Evolutionary conservation across 1,139 yeast species (phyloP).

Genomic region (Protomyces macrosporus): DNA sequence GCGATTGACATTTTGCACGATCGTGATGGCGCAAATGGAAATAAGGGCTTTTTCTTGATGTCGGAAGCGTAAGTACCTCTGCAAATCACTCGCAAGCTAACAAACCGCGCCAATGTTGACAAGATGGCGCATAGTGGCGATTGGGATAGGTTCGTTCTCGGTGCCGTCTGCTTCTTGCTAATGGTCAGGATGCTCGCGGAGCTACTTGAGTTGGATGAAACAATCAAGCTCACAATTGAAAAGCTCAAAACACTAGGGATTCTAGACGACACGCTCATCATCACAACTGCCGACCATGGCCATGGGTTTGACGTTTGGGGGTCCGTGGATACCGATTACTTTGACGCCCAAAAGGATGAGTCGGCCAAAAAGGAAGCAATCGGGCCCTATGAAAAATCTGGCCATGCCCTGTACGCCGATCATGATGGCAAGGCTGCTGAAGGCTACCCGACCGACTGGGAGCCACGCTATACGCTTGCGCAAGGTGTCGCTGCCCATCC

Average conservation of each 20-base stretch:
- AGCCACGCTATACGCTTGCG: slow-evolving; percentile 8
- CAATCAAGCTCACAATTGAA: not conserved
- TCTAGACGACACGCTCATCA: slow-evolving; percentile 2
- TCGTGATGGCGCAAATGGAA: not conserved
- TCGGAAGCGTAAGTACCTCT: not conserved
- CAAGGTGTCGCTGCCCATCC: slow-evolving; percentile 11
- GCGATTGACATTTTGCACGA: slow-evolving; percentile 9
- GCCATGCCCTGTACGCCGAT: not conserved
- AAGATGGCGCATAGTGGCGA: not conserved
- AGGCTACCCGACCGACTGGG: slow-evolving; percentile 9
- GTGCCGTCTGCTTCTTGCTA: too few species aligned
- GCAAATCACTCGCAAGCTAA: too few species aligned
- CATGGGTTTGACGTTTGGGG: slow-evolving; percentile 11
- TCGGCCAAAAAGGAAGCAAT: not conserved
- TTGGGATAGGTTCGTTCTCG: not conserved
- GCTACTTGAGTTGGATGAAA: slow-evolving; percentile 4
- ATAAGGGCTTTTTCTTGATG: slow-evolving; percentile 8
- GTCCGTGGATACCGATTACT: not conserved
- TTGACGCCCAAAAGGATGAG: not conserved
- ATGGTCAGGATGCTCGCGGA: not conserved
- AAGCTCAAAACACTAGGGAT: not conserved
- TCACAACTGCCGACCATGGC: slow-evolving; percentile 10
- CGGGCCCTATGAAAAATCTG: slow-evolving; percentile 1
- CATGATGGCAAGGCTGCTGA: not conserved
- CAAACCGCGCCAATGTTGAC: not conserved